Evolutionary conservation across 139 green algal genomes (phyloP).

Genomic region (Closterium sp.): DNA sequence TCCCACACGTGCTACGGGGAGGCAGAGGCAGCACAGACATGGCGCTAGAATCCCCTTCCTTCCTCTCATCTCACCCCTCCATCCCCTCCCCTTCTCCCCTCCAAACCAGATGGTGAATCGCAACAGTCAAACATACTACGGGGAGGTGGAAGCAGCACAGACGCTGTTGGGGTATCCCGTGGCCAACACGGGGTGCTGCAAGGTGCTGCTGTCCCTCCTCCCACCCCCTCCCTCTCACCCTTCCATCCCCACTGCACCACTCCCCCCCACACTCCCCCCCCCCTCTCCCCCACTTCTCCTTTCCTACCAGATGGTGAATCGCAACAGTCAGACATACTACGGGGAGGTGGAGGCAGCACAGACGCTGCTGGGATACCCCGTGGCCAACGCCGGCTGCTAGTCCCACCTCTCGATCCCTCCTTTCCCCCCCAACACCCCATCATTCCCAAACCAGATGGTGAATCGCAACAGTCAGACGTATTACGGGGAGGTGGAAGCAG

Average conservation of each 20-base stretch:
- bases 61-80: background rate
- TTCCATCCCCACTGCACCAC: too few species aligned
- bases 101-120: conserved; percentile 57
- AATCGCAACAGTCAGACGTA: conserved; percentile 61
- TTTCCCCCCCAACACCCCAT: too few species aligned
- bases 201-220: conserved; percentile 53
- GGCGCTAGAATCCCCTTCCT: background rate
- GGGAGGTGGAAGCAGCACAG: conserved; percentile 80
- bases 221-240: too few species aligned
- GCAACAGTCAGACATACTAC: conserved; percentile 70
- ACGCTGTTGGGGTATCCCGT: conserved; percentile 68
- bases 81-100: background rate
- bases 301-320: conserved; percentile 58
- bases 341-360: conserved; percentile 73
- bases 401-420: background rate
- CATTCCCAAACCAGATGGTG: conserved; percentile 51
- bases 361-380: conserved; percentile 67
- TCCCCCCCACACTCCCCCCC: too few species aligned
- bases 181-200: conserved; percentile 78
- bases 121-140: conserved; percentile 69
- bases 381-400: conserved; percentile 72
- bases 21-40: too few species aligned
- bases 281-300: too few species aligned
- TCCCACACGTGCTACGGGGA: too few species aligned
- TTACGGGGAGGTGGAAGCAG: conserved; percentile 87